Evolutionary conservation across 768 basidiomycete species (phyloP), one percentile per base, ranked within the genome.

Genomic region (Rhodocollybia butyracea): DNA sequence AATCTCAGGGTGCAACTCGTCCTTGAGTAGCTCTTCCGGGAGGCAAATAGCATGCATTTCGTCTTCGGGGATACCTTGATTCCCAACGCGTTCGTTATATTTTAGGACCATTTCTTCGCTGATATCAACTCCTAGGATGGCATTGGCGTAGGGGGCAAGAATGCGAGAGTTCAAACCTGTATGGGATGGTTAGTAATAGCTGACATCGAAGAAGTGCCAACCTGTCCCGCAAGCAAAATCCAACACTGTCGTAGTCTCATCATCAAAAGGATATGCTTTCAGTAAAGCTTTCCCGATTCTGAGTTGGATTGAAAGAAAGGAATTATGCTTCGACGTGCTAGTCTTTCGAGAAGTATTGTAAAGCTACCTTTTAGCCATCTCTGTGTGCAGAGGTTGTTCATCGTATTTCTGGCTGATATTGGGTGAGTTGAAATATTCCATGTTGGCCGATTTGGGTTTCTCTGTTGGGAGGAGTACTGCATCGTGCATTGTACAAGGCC

Each of bases 201-300:
- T 19, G 24, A n/a, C 41, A n/a, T n/a, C 39, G 11, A 34, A 21
- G 7, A 21, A 22, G 24, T 27, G n/a, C 2, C 6, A 32, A 60
- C 63, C 63, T 12, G 60, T 59, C 41, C 64, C 64, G 46, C 62
- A 65, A 15, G 64, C 64, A 31, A 57, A 65, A 30, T 65, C 62
- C 40, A 65, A 31, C n/a, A 63, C 45, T 2, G 42, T 45, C 0
- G 64, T 65, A 19, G 41, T 29, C 4, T 61, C 56, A 22, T 57
- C 51, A 27, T 61, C 54, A 46, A 65, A 65, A 19, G 59, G 26
- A 41, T 63, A 60, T 15, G 54, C 55, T 13, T 59, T 27, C 22
- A 65, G 48, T 27, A 65, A 48, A 24, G 61, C 61, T 3, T 57
- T 46, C n/a, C 47, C 55, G 12, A 62, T 54, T 38, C 63, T 62